These are phyloP conservation scores for Lipomyces mesembrius DNA, from an alignment of 805 yeast genomes.

Conservation along the genomic window DNA sequence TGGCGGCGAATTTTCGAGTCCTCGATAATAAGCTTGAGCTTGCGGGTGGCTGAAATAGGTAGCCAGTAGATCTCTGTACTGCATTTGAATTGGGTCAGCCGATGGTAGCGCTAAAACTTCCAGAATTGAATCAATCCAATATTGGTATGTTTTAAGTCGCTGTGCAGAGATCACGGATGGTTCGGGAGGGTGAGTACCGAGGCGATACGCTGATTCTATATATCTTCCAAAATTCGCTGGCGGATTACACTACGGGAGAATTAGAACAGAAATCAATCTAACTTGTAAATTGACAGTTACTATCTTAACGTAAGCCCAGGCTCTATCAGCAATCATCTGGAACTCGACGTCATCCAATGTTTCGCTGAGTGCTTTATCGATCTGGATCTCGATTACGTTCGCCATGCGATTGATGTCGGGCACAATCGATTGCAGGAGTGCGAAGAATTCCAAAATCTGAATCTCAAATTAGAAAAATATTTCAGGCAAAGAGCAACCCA, in stretches of 20 bases:
- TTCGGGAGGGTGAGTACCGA: background rate
- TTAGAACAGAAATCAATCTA: background rate
- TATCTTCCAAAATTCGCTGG: background rate
- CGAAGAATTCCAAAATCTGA: slow-evolving; percentile 4
- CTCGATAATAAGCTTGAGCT: slow-evolving; percentile 1
- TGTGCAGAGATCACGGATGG: background rate
- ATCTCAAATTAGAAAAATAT: background rate
- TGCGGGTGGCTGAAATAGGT: background rate
- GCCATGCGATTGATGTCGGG: background rate
- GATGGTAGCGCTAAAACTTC: background rate
- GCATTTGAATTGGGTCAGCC: background rate
- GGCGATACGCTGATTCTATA: background rate
- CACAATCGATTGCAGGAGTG: background rate
- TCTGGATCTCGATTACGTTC: background rate
- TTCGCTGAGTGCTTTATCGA: background rate
- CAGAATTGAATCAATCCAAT: background rate
- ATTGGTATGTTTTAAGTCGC: background rate
- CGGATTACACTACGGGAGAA: background rate
- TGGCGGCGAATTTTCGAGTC: background rate
- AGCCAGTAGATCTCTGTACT: background rate
- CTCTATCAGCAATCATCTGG: background rate
- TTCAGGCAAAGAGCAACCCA: background rate
- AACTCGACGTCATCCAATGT: background rate
- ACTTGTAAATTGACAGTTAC: background rate
- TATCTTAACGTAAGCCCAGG: background rate